These are phyloP conservation scores for Chaetomium fimeti DNA, from an alignment of 495 filamentous ascomycete genomes.

Conservation along the genomic window DNA sequence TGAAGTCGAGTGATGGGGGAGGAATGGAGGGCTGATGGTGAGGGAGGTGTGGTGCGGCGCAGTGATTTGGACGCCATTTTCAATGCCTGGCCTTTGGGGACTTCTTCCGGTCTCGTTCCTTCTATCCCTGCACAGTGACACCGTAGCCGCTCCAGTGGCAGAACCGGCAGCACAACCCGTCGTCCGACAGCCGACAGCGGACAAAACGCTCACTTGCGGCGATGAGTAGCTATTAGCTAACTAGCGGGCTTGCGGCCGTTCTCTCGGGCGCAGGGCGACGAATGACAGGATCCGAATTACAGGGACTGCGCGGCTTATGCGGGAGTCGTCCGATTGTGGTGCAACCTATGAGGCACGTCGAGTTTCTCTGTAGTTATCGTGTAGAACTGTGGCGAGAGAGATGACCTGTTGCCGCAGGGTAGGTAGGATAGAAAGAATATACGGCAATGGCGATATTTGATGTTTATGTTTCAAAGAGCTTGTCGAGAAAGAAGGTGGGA, in stretches of 20 bases:
- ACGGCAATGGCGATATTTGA: neutral
- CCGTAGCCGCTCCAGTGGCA: conserved; percentile 16
- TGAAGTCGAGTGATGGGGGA: conserved; percentile 45
- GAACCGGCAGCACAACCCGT: conserved; percentile 21
- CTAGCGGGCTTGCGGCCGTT: conserved; percentile 12
- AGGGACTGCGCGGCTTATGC: conserved; percentile 24
- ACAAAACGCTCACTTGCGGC: neutral
- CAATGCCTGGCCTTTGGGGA: conserved; percentile 12
- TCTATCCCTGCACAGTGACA: conserved; percentile 24
- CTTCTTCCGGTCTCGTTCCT: conserved; percentile 22
- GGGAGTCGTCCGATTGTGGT: conserved; percentile 23
- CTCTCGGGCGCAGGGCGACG: conserved; percentile 8
- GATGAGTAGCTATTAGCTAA: neutral
- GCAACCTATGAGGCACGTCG: conserved; percentile 17
- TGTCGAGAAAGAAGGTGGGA: conserved; percentile 1
- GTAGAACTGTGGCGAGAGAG: neutral
- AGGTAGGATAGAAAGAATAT: neutral
- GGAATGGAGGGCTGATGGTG: conserved; percentile 26
- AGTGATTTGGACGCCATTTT: conserved; percentile 36
- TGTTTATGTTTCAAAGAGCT: neutral
- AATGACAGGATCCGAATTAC: conserved; percentile 11
- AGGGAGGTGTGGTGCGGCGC: conserved; percentile 23
- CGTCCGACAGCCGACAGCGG: conserved; percentile 27
- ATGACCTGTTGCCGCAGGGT: neutral
- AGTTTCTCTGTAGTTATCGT: too few species aligned